Evolutionary conservation across 1,139 yeast species (phyloP).

Genomic region (Martiniozyma asiatica): DNA sequence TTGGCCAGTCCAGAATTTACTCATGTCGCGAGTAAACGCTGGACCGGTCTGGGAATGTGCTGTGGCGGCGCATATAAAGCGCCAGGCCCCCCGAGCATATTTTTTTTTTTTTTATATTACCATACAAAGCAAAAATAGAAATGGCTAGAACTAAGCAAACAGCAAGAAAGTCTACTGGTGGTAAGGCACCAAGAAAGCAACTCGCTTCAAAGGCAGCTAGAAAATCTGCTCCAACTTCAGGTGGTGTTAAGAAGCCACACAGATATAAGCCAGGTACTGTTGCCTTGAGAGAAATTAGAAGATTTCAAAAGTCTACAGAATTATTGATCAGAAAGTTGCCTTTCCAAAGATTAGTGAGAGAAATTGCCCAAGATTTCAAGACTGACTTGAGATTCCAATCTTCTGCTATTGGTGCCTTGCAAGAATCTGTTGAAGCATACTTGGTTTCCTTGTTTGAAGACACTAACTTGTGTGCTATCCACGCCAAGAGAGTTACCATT

Average conservation of each 20-base stretch:
- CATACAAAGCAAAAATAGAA: no score
- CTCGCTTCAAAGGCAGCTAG: conserved; percentile 98
- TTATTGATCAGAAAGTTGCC: conserved; percentile 95
- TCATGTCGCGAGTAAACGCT: no score
- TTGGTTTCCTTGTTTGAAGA: conserved; percentile 55
- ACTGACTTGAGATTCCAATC: conserved; percentile 98
- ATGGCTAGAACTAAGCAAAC: conserved; percentile 99
- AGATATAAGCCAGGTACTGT: conserved; percentile 99
- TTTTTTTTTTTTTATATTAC: no score
- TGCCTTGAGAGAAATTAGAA: conserved; percentile 98
- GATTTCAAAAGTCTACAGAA: conserved; percentile 98
- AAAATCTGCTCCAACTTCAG: conserved; percentile 95
- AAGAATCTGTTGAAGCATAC: conserved; percentile 98
- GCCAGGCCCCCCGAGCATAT: no score
- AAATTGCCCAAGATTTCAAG: conserved; percentile 96
- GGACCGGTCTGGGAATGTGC: no score
- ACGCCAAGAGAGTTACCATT: conserved; percentile 98
- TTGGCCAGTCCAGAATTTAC: conserved; percentile 5
- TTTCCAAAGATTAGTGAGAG: conserved; percentile 97
- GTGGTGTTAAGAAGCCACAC: conserved; percentile 99
- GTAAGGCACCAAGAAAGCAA: conserved; percentile 99
- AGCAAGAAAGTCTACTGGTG: conserved; percentile 98
- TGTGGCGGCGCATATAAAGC: no score
- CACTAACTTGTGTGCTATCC: conserved; percentile 97
- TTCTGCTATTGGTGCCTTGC: conserved; percentile 97